Percentiles rank a stretch among this genome's conserved stretches.
Conservation (phyloP, 192 early-diverging fungal species). For the Coemansia sp. region DNA sequence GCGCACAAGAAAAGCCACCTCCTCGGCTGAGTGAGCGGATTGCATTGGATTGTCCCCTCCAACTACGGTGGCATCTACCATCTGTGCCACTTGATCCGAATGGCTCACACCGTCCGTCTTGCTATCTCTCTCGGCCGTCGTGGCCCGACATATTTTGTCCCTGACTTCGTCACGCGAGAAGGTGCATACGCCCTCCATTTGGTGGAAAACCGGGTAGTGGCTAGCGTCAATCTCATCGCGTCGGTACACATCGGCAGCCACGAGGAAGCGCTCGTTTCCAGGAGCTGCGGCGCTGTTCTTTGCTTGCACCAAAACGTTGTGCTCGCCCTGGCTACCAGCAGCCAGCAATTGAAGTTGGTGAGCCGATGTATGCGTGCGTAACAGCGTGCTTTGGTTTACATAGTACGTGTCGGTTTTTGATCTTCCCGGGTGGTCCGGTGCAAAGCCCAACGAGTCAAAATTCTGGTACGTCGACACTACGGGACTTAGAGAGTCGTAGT, state of each 20-base stretch:
- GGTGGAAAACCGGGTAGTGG: constrained; percentile 98
- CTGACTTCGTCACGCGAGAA: constrained; percentile 43
- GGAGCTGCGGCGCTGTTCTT: constrained; percentile 38
- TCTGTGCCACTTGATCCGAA: constrained; percentile 11
- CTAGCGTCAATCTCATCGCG: constrained; percentile 94
- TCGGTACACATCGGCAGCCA: constrained; percentile 98
- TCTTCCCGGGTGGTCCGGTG: constrained; percentile 81
- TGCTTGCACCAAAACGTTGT: constrained; percentile 20
- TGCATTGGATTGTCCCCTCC: constrained; percentile 76
- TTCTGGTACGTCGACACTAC: constrained; percentile 84
- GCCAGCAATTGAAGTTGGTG: constrained; percentile 84
- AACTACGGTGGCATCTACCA: constrained; percentile 53
- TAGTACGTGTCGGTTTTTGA: constrained; percentile 91
- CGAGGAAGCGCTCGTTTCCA: constrained; percentile 66
- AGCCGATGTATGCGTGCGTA: constrained; percentile 94
- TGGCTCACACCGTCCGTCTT: background rate
- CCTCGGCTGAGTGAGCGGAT: constrained; percentile 63
- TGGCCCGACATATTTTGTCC: constrained; percentile 2
- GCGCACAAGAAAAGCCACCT: constrained; percentile 60
- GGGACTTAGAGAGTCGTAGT: constrained; percentile 71
- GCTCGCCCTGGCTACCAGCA: constrained; percentile 37
- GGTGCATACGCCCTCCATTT: constrained; percentile 92
- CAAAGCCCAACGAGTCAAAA: constrained; percentile 91
- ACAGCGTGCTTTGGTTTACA: constrained; percentile 73
- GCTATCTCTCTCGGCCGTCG: background rate